Percentiles rank a stretch among this genome's conserved stretches.
Evolutionary conservation across 2,329 filamentous ascomycete genomes (phyloP).

Genomic region (Colletotrichum karsti): DNA sequence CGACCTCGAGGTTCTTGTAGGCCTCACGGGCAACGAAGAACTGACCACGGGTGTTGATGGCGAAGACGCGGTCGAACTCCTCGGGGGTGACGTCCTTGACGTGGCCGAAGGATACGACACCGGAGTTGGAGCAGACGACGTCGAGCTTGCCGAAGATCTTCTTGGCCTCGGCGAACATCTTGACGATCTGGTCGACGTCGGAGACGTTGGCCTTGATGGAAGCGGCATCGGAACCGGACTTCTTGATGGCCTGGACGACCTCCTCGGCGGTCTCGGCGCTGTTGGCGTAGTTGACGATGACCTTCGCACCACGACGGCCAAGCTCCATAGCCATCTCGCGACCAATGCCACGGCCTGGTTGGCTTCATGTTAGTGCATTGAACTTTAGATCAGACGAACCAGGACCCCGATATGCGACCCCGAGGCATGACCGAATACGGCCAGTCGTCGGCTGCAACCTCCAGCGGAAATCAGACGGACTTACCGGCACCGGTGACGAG

Average conservation of each 20-base stretch:
- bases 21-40: slow-evolving; percentile 78
- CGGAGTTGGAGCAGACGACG: slow-evolving; percentile 76
- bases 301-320: slow-evolving; percentile 63
- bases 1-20: slow-evolving; percentile 73
- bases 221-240: slow-evolving; percentile 67
- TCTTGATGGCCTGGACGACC: slow-evolving; percentile 58
- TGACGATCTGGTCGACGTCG: slow-evolving; percentile 68
- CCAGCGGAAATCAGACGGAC: slow-evolving; percentile 29
- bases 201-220: slow-evolving; percentile 75
- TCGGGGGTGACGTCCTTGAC: slow-evolving; percentile 74
- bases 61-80: slow-evolving; percentile 77
- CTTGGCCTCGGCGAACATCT: slow-evolving; percentile 70
- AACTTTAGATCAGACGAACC: slow-evolving; percentile 4
- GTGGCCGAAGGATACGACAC: slow-evolving; percentile 74
- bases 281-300: slow-evolving; percentile 68
- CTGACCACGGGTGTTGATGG: slow-evolving; percentile 73
- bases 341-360: slow-evolving; percentile 64
- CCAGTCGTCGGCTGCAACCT: neutral
- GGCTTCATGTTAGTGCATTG: neutral
- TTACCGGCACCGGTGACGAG: slow-evolving; percentile 76
- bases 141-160: slow-evolving; percentile 72
- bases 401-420: neutral
- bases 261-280: slow-evolving; percentile 64
- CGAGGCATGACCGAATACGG: neutral
- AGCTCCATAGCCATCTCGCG: slow-evolving; percentile 66